phyloP scores from a whole-genome alignment of 495 filamentous ascomycete species.

The Aspergillus nidulans region DNA sequence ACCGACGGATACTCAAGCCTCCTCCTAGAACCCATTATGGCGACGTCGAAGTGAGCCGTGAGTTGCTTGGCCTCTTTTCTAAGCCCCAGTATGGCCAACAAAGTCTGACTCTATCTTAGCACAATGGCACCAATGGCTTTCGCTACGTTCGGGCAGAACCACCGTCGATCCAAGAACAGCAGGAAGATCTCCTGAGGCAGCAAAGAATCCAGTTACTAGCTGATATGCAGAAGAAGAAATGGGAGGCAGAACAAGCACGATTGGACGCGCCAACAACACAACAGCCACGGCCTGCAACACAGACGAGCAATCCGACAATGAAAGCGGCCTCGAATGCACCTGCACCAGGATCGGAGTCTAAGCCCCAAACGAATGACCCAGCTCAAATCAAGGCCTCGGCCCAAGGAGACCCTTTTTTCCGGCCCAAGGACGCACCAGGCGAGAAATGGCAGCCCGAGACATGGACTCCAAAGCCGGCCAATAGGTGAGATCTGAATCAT shows the following conservation, averaged over 20 bases:
- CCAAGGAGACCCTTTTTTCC: constrained; percentile 59
- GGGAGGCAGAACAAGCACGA: constrained; percentile 70
- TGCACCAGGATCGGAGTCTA: neutral
- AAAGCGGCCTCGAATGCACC: constrained; percentile 17
- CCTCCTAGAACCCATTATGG: constrained; percentile 55
- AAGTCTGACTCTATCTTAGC: constrained; percentile 41
- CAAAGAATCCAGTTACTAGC: constrained; percentile 68
- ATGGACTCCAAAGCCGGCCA: constrained; percentile 54
- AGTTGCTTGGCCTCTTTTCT: constrained; percentile 15
- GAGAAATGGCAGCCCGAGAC: constrained; percentile 73
- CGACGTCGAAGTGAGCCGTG: constrained; percentile 62
- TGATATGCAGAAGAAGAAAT: constrained; percentile 71
- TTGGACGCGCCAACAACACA: constrained; percentile 53
- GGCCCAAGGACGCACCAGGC: constrained; percentile 49
- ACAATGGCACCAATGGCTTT: constrained; percentile 96
- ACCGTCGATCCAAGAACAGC: constrained; percentile 72
- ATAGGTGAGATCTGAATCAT: constrained; percentile 22
- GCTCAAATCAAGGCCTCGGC: constrained; percentile 12
- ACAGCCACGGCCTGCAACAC: constrained; percentile 37
- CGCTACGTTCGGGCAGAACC: constrained; percentile 69
- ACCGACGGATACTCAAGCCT: constrained; percentile 65
- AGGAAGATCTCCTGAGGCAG: constrained; percentile 62
- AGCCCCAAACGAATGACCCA: neutral
- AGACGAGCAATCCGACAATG: constrained; percentile 28
- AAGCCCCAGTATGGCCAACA: neutral